Evolutionary conservation across 768 basidiomycete genomes (phyloP), one percentile per base, ranked within the genome.

Genomic region (Inosperma sp.): DNA sequence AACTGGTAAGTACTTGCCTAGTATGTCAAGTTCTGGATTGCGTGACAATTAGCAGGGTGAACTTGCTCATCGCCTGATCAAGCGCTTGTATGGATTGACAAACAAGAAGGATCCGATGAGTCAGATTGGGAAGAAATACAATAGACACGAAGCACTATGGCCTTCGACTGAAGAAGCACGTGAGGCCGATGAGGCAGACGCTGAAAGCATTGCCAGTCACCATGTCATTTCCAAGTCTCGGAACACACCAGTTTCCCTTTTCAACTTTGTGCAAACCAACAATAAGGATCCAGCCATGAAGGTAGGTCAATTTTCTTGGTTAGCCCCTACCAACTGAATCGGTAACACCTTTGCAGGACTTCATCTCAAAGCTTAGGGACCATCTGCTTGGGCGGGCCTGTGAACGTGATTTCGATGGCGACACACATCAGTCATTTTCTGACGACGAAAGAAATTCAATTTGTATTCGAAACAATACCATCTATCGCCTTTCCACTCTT

Each of bases 321-420:
- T 16, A 22, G 13, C 16, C 8, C 14, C 12, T 45, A 13, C n/a
- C 17, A 33, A 29, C n/a, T n/a, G n/a, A n/a, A n/a, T n/a, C n/a
- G n/a, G 30, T n/a, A 31, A 52, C 2, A 48, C 19, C 23, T 13
- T 16, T 23, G 9, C 44, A 66, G 62, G 37, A 55, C 25, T 70
- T 71, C 52, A 25, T 68, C 3, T 53, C 66, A 0, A 64, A 71
- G 27, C 62, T 75, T 5, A 27, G 70, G 47, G 57, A 70, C 21
- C 65, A 73, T 47, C 52, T 71, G 6, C 63, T 72, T 2, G 65
- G 63, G 0, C 65, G 71, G 4, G 36, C 68, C 8, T 56, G 53
- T 12, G 47, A 25, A 0, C 56, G 49, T 25, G 52, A 51, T 9
- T 66, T 54, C 21, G 65, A 66, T n/a, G 67, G 59, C 2, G 68